These are phyloP conservation scores for Salicornia ramosissima DNA, from an alignment of 148 eudicot species.

Conservation along the genomic window DNA sequence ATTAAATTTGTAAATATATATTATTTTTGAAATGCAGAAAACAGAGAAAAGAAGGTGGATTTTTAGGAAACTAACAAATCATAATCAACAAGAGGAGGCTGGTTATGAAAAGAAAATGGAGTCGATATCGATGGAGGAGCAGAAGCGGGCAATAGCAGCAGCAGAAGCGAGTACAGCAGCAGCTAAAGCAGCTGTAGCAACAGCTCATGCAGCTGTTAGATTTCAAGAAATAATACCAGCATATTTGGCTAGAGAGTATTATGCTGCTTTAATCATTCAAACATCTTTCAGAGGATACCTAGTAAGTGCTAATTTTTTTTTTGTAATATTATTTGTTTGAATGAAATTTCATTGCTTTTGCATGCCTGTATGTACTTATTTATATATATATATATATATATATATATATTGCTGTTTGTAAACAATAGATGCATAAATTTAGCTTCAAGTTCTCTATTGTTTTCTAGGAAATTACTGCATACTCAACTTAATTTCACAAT, in stretches of 20 bases:
- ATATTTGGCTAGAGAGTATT: slow-evolving; percentile 34
- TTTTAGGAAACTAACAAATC: slow-evolving; percentile 41
- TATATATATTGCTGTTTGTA: too few relatives aligned
- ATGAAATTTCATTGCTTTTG: neutral
- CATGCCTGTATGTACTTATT: too few relatives aligned
- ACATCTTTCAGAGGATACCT: slow-evolving; percentile 84
- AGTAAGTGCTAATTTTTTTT: slow-evolving; percentile 26
- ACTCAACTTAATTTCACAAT: too few relatives aligned
- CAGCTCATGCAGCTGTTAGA: slow-evolving; percentile 45
- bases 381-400: too few relatives aligned
- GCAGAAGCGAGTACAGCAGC: slow-evolving; percentile 46
- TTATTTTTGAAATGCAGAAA: slow-evolving; percentile 29
- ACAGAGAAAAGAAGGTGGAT: slow-evolving; percentile 69
- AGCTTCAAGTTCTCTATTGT: too few relatives aligned
- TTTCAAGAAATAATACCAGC: slow-evolving; percentile 36
- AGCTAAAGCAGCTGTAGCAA: slow-evolving; percentile 51
- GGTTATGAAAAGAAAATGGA: slow-evolving; percentile 3
- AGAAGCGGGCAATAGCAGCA: slow-evolving; percentile 45
- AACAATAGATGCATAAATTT: too few relatives aligned
- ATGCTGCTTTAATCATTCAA: slow-evolving; percentile 75
- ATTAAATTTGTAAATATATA: too few relatives aligned
- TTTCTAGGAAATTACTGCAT: too few relatives aligned
- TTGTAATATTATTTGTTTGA: too few relatives aligned
- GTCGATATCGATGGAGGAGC: slow-evolving; percentile 18
- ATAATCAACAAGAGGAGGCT: slow-evolving; percentile 25